These are phyloP conservation scores for Taiwanofungus camphoratus DNA, from an alignment of 1,284 basidiomycete genomes.

Conservation along the genomic window DNA sequence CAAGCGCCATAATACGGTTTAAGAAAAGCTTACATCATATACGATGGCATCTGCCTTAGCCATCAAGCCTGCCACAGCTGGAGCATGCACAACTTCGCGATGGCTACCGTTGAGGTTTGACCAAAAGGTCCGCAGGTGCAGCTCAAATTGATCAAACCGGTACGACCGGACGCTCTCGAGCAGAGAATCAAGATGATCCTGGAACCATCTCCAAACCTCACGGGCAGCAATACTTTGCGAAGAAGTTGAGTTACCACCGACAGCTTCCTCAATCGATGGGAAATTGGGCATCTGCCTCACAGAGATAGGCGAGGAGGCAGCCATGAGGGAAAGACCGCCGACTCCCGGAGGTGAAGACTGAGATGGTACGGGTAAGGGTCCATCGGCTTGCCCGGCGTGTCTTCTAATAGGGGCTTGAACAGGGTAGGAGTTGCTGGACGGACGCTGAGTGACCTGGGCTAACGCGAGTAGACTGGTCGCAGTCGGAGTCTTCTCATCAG, in stretches of 20 bases:
- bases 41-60: constrained; percentile 84
- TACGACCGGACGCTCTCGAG: constrained; percentile 71
- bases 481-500: constrained; percentile 78
- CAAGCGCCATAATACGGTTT: not conserved
- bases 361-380: constrained; percentile 41
- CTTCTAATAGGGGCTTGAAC: constrained; percentile 70
- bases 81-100: constrained; percentile 80
- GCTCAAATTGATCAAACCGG: constrained; percentile 83
- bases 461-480: constrained; percentile 70
- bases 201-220: constrained; percentile 84
- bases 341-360: constrained; percentile 48
- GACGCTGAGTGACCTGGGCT: constrained; percentile 61
- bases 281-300: constrained; percentile 75
- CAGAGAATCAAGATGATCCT: constrained; percentile 75
- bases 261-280: constrained; percentile 79
- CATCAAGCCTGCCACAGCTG: constrained; percentile 82
- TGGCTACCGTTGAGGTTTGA: constrained; percentile 64
- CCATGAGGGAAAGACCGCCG: constrained; percentile 37
- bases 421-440: constrained; percentile 49
- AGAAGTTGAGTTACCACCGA: constrained; percentile 66
- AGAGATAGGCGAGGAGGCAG: constrained; percentile 46
- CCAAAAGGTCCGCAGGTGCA: constrained; percentile 81
- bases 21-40: constrained; percentile 62
- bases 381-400: constrained; percentile 51
- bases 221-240: constrained; percentile 71